Base-by-base conservation (phyloP, 2,329 filamentous ascomycete species). In the Zymoseptoria brevis region DNA sequence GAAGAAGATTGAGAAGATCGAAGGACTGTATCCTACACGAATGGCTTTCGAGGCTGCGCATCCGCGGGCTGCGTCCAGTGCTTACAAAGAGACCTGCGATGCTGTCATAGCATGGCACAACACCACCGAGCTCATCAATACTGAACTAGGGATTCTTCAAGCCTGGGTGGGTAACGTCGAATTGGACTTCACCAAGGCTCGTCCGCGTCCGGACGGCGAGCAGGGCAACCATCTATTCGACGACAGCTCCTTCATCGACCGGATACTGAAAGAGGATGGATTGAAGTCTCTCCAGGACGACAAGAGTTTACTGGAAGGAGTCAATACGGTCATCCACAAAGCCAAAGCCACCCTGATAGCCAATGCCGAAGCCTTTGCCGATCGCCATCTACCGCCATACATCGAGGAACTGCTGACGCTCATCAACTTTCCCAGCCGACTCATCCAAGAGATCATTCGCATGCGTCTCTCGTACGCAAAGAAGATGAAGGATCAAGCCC, bases 81-180 rank as follows among this genome's bases (percentile, higher is more conserved):
- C 86, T 29, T 99, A 92, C 75, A 81, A 83, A 62, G 87, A 92
- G 62, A 90, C 90, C 26, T 94, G 88, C 69, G 89, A 96, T 71
- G 88, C 93, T 54, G 87, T 99, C 65, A 85, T 96, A 62, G 87
- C 93, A 2, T 99, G 94, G 94, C 88, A 96, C 79, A 99, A 97
- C 75, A 96, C 92, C 55, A 96, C 92, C 30, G 87, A 93, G 71
- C 85, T 96, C 71, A 97, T 99, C 80, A 96, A 95, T 73, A 96
- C 90, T 2, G 90, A 99, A 73, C 83, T 99, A 60, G 86, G 86
- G 13, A 92, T 97, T 64, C 75, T 99, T 63, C 92, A 94, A 74
- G 91, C 88, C 63, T 99, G 94, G 94, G 94, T 99, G 24, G 94
- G 94, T 57, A 99, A 99, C 70, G 86, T 92, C 45, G 92, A 96